These are phyloP conservation scores for Juncus inflexus DNA, from an alignment of 176 grass and related monocot genomes.

Conservation along the genomic window DNA sequence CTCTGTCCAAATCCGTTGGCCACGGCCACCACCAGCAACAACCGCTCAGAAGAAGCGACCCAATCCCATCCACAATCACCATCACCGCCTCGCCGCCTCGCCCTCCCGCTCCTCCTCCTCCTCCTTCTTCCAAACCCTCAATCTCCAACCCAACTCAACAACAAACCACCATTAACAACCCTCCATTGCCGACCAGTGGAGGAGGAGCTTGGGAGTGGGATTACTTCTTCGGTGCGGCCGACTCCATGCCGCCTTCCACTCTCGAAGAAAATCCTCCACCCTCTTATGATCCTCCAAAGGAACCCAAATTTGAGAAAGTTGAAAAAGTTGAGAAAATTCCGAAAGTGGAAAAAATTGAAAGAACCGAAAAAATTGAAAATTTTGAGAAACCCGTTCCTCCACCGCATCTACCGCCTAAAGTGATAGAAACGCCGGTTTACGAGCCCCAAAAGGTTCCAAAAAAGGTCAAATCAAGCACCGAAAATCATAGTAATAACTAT, in stretches of 20 bases:
- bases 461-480: conserved; percentile 33
- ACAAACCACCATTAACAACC: conserved; percentile 3
- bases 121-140: conserved; percentile 34
- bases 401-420: conserved; percentile 11
- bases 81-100: conserved; percentile 30
- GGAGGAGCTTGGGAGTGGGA: conserved; percentile 32
- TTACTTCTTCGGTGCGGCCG: conserved; percentile 44
- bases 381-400: conserved; percentile 28
- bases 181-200: neutral
- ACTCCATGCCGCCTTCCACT: conserved; percentile 53
- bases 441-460: conserved; percentile 13
- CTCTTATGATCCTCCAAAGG: conserved; percentile 32
- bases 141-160: conserved; percentile 28
- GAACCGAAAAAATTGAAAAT: neutral
- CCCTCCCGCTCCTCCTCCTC: conserved; percentile 27
- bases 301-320: conserved; percentile 2
- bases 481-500: conserved; percentile 19
- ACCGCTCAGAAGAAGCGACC: conserved; percentile 17
- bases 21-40: conserved; percentile 13
- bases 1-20: conserved; percentile 12
- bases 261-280: conserved; percentile 47
- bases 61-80: neutral
- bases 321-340: too few species aligned
- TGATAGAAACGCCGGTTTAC: conserved; percentile 20
- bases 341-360: neutral